These are phyloP conservation scores for Ustilago lituana DNA, from an alignment of 1,284 basidiomycete species.

Conservation along the genomic window DNA sequence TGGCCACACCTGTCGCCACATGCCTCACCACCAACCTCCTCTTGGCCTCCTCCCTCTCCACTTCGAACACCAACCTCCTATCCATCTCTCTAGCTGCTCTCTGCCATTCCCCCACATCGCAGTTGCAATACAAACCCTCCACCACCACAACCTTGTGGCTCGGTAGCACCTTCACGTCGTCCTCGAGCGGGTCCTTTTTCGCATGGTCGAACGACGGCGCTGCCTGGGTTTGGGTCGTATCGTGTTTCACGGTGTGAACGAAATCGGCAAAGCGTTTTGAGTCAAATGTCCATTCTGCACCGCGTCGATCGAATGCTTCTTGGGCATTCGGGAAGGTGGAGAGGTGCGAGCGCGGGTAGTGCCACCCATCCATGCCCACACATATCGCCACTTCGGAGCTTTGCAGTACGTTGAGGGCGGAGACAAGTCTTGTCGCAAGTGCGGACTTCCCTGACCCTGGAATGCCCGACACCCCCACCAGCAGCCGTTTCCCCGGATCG, in stretches of 20 bases:
- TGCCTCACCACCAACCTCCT: conserved; percentile 78
- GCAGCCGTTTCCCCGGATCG: conserved; percentile 71
- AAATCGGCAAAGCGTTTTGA: conserved; percentile 55
- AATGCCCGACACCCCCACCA: conserved; percentile 81
- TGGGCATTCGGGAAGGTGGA: conserved; percentile 74
- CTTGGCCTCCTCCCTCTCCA: conserved; percentile 74
- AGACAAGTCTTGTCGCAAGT: conserved; percentile 73
- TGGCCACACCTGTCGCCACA: conserved; percentile 78
- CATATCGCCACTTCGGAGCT: conserved; percentile 72
- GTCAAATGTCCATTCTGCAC: conserved; percentile 65
- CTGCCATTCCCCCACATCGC: conserved; percentile 78
- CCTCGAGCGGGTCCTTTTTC: conserved; percentile 71
- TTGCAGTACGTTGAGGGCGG: conserved; percentile 43
- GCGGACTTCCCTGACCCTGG: conserved; percentile 86
- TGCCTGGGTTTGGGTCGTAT: neutral
- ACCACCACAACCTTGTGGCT: conserved; percentile 80
- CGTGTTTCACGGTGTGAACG: conserved; percentile 26
- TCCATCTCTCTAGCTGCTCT: conserved; percentile 77
- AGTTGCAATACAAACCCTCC: conserved; percentile 83
- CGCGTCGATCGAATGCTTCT: conserved; percentile 56
- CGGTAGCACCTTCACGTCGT: conserved; percentile 72
- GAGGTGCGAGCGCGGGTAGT: conserved; percentile 72
- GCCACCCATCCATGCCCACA: conserved; percentile 86
- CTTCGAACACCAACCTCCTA: conserved; percentile 79
- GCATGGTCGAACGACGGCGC: conserved; percentile 77